These are phyloP conservation scores for Talaromyces stipitatus DNA, from an alignment of 495 filamentous ascomycete species.

Conservation along the genomic window DNA sequence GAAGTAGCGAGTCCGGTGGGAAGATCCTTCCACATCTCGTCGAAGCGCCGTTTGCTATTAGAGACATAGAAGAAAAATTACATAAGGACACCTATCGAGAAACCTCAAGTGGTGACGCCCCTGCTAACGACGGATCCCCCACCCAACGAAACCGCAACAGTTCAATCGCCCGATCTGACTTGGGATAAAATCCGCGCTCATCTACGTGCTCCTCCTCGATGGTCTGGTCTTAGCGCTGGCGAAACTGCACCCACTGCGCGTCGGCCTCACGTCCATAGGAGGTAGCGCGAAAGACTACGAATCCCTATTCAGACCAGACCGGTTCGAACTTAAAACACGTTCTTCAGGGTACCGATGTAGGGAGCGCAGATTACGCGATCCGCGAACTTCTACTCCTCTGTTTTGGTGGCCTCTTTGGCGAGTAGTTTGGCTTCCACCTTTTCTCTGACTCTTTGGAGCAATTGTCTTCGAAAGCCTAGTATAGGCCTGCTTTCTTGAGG, in stretches of 20 bases:
- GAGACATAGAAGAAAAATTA: neutral
- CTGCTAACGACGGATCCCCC: neutral
- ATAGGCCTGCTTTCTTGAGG: neutral
- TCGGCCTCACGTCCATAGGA: neutral
- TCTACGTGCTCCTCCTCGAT: neutral
- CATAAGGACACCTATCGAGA: neutral
- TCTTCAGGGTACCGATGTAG: neutral
- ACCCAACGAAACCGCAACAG: neutral
- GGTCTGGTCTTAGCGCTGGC: neutral
- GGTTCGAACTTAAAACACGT: neutral
- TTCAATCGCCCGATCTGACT: neutral
- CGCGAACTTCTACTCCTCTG: neutral
- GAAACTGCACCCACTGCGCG: neutral
- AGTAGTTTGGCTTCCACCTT: neutral
- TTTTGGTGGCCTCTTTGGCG: neutral
- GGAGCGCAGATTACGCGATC: neutral
- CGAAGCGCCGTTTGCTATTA: neutral
- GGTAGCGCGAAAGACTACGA: neutral
- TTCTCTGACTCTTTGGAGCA: neutral
- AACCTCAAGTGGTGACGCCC: neutral
- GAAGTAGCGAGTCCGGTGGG: neutral
- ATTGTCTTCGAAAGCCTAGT: neutral
- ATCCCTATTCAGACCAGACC: neutral
- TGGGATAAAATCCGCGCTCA: neutral
- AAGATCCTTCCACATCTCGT: neutral